Evolutionary conservation across 1,284 basidiomycete genomes (phyloP).

Genomic region (Rugosomyces carneus): DNA sequence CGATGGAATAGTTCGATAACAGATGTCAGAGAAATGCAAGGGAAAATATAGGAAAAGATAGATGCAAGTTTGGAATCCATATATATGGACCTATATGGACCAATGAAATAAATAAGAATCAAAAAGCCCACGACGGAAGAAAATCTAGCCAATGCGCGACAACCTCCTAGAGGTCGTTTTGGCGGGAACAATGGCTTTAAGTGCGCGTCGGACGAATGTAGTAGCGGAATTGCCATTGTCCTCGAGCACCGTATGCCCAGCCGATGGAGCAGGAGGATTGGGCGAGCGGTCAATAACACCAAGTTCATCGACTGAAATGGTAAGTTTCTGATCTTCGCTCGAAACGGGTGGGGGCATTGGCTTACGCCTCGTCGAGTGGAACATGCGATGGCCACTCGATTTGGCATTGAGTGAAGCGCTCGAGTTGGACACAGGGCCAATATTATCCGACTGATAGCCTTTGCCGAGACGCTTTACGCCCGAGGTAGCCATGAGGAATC

Average conservation of each 20-base stretch:
- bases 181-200: conserved; percentile 60
- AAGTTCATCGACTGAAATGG: conserved; percentile 48
- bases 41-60: neutral
- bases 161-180: conserved; percentile 41
- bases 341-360: conserved; percentile 63
- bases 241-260: conserved; percentile 24
- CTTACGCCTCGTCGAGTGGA: conserved; percentile 44
- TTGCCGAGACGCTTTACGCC: conserved; percentile 69
- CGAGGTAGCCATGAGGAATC: conserved; percentile 71
- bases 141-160: conserved; percentile 31
- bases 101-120: neutral
- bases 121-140: neutral
- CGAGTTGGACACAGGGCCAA: conserved; percentile 32
- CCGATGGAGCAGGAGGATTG: conserved; percentile 19
- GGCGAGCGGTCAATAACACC: conserved; percentile 36
- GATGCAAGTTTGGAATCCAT: too few species aligned
- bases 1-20: neutral
- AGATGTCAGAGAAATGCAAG: neutral
- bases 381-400: conserved; percentile 41
- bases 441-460: conserved; percentile 66
- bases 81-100: neutral
- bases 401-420: conserved; percentile 24
- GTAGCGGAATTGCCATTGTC: conserved; percentile 47
- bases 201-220: conserved; percentile 54
- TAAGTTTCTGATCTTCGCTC: conserved; percentile 46